Evolutionary conservation across 2,329 filamentous ascomycete species (phyloP).

Genomic region (Penicillium sp.): DNA sequence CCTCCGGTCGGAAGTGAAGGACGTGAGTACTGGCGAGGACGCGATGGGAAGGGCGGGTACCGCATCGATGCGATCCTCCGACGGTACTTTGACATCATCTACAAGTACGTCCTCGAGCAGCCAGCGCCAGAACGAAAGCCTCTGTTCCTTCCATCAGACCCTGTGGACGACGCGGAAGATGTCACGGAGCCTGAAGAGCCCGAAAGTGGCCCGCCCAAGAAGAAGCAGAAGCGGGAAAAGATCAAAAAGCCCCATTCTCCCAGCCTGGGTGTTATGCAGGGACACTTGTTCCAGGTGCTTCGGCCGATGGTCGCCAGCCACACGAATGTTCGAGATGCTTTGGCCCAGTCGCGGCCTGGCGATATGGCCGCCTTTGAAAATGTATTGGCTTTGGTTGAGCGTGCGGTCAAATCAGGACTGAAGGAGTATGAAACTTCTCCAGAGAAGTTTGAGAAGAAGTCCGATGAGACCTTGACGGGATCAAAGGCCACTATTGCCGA

Average conservation of each 20-base stretch:
- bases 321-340: conserved; percentile 79
- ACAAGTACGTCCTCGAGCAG: conserved; percentile 69
- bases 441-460: conserved; percentile 36
- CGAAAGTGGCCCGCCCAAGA: conserved; percentile 50
- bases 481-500: conserved; percentile 63
- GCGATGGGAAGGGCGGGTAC: conserved; percentile 77
- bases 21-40: conserved; percentile 82
- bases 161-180: conserved; percentile 25
- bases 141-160: conserved; percentile 66
- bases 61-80: conserved; percentile 83
- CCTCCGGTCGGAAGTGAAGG: conserved; percentile 65
- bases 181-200: conserved; percentile 30
- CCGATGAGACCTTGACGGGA: conserved; percentile 37
- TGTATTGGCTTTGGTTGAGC: conserved; percentile 72
- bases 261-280: conserved; percentile 79
- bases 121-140: conserved; percentile 64
- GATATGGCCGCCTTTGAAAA: conserved; percentile 76
- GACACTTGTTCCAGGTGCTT: conserved; percentile 89
- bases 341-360: conserved; percentile 66
- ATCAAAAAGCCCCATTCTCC: conserved; percentile 50
- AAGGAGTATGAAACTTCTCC: conserved; percentile 59
- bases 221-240: conserved; percentile 48
- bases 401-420: conserved; percentile 69
- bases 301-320: conserved; percentile 76
- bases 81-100: conserved; percentile 86